Base-by-base conservation (phyloP, 169 alveolate species). In the Cryptosporidium viatorum region DNA sequence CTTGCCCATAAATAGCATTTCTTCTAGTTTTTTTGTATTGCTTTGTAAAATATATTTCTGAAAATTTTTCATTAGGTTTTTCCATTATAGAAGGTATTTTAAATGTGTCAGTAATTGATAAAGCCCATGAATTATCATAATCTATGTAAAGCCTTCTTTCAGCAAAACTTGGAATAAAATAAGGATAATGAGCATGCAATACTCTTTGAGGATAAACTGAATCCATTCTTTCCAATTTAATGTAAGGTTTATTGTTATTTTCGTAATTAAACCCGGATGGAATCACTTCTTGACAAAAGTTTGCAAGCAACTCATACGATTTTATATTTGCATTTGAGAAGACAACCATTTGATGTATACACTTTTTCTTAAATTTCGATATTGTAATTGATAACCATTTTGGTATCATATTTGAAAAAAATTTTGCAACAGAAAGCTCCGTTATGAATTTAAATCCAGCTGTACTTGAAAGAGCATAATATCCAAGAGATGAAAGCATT, bases 181-280 rank as follows among this genome's bases (percentile, higher is more conserved):
- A 8, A 65, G 50, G 18, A 37, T 65, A 65, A n/a, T 65, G 71
- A 65, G 51, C 33, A 14, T 65, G 71, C 4, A 65, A 37, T 31
- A 65, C 33, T 12, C 71, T 65, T n/a, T 65, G 71, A 14, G 71
- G 71, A 65, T 65, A 65, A 37, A 65, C 18, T 37, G 71, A n/a
- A 65, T 37, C 50, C 23, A n/a, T 31, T 1, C 29, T 33, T n/a
- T 18, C 52, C 6, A 65, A 33, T 26, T 65, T 7, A 65, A 65
- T 33, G 51, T 35, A 65, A n/a, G 18, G 43, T 7, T 35, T 65
- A 18, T 35, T 33, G 23, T 35, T 5, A 37, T 65, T 65, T 35
- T 65, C 71, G 33, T 35, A 65, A 18, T 33, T 65, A 37, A 65
- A 65, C 16, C 71, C 71, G 3, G 71, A 65, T 9, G 71, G 33